These are phyloP conservation scores for Thelephora terrestris DNA, from an alignment of 1,284 basidiomycete genomes.

Conservation along the genomic window DNA sequence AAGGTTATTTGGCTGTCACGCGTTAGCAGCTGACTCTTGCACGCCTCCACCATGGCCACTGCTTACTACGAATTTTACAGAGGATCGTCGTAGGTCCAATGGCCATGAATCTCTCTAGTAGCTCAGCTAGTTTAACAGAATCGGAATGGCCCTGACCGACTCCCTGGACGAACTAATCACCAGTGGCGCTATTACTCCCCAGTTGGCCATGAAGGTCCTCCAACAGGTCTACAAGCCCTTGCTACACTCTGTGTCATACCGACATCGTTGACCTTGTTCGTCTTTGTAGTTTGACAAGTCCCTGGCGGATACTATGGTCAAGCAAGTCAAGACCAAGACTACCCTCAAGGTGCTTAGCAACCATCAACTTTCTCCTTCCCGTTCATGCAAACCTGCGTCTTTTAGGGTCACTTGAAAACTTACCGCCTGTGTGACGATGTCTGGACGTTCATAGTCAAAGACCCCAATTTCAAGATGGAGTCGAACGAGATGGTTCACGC, in stretches of 20 bases:
- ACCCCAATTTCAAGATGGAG: slow-evolving; percentile 92
- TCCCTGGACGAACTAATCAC: slow-evolving; percentile 98
- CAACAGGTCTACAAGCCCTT: slow-evolving; percentile 59
- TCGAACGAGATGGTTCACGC: slow-evolving; percentile 72
- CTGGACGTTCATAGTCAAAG: slow-evolving; percentile 93
- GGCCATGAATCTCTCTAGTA: slow-evolving; percentile 2
- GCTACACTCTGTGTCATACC: not conserved
- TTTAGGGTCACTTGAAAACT: slow-evolving; percentile 79
- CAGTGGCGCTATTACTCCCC: slow-evolving; percentile 92
- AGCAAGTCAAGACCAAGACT: slow-evolving; percentile 88
- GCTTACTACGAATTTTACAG: slow-evolving; percentile 91
- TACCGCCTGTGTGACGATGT: slow-evolving; percentile 96
- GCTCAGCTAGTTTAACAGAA: slow-evolving; percentile 37
- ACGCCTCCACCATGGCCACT: slow-evolving; percentile 43
- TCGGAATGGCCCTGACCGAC: slow-evolving; percentile 97
- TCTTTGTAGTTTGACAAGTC: slow-evolving; percentile 83
- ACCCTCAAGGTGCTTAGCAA: slow-evolving; percentile 65
- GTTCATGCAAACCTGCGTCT: not conserved
- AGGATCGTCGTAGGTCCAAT: slow-evolving; percentile 67
- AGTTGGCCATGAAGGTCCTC: slow-evolving; percentile 94
- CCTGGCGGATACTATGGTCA: slow-evolving; percentile 82
- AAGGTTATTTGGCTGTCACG: too few relatives aligned
- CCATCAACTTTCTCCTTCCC: not conserved
- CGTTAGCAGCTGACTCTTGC: not conserved
- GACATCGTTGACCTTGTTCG: not conserved